phyloP scores from a whole-genome alignment of 768 basidiomycete genomes.

The Pisolithus orientalis region DNA sequence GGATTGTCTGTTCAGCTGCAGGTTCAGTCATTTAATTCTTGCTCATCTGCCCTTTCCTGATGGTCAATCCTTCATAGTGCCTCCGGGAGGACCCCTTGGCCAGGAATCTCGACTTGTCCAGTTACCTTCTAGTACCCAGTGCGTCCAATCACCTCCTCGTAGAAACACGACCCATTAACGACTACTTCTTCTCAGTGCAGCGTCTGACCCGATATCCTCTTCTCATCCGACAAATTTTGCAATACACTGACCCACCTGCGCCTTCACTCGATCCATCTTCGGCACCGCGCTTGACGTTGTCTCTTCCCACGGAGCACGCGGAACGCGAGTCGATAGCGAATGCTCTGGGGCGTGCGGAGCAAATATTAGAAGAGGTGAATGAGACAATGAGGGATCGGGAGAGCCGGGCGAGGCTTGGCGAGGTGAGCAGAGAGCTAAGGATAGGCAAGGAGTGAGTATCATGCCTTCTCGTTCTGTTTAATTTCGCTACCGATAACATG shows the following conservation, averaged over 20 bases:
- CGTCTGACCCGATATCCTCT: constrained; percentile 92
- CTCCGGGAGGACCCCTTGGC: constrained; percentile 63
- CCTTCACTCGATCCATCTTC: not conserved
- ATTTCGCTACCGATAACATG: no score
- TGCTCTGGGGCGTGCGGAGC: constrained; percentile 47
- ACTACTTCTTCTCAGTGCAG: constrained; percentile 60
- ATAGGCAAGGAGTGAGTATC: no score
- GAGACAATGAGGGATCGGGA: no score
- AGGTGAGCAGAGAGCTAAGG: no score
- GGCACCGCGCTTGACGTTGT: not conserved
- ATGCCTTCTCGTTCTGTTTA: not conserved
- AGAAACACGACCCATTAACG: no score
- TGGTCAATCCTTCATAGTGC: constrained; percentile 33
- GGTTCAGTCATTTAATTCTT: constrained; percentile 32
- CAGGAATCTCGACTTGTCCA: no score
- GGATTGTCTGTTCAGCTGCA: constrained; percentile 62
- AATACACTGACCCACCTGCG: constrained; percentile 62
- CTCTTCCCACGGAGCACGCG: constrained; percentile 20
- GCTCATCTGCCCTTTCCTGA: not conserved
- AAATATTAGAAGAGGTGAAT: no score
- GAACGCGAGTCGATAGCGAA: constrained; percentile 52
- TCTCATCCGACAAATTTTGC: constrained; percentile 77
- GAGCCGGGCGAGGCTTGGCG: no score
- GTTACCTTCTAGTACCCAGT: no score
- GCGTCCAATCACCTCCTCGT: not conserved